Evolutionary conservation across 2,329 filamentous ascomycete species (phyloP).

Genomic region (Davidsoniella australis): DNA sequence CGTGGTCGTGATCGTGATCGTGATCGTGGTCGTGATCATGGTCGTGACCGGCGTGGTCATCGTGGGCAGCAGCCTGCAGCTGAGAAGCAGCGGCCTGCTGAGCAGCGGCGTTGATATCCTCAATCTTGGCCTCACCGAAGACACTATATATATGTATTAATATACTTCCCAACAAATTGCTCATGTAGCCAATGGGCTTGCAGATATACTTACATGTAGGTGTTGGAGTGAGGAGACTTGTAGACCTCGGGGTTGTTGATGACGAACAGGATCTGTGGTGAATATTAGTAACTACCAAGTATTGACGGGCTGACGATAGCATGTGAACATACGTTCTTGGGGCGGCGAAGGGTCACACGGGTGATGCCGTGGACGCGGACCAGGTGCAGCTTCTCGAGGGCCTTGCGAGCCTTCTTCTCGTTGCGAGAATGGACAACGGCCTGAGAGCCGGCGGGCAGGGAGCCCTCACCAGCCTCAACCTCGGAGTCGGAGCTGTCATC

Average conservation of each 20-base stretch:
- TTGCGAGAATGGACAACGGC: slow-evolving; percentile 94
- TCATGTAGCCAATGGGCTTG: neutral
- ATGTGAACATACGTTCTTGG: slow-evolving; percentile 76
- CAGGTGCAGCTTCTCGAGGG: slow-evolving; percentile 94
- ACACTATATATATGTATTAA: slow-evolving; percentile 41
- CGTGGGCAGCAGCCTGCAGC: slow-evolving; percentile 58
- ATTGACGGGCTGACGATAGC: neutral
- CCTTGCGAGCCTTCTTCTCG: slow-evolving; percentile 99
- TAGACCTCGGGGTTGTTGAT: slow-evolving; percentile 99
- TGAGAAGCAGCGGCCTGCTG: slow-evolving; percentile 93
- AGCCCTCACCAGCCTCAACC: slow-evolving; percentile 60
- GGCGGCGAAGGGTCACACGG: slow-evolving; percentile 89
- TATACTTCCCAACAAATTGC: neutral
- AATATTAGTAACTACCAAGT: slow-evolving; percentile 1
- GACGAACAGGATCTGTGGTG: slow-evolving; percentile 87
- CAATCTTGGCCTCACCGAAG: slow-evolving; percentile 99
- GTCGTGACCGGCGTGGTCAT: slow-evolving; percentile 35
- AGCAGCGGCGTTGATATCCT: slow-evolving; percentile 96
- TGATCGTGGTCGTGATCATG: slow-evolving; percentile 59
- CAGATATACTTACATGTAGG: slow-evolving; percentile 70
- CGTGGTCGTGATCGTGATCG: slow-evolving; percentile 47
- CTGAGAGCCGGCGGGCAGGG: slow-evolving; percentile 64
- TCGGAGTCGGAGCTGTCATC: slow-evolving; percentile 57
- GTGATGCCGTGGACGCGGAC: slow-evolving; percentile 96
- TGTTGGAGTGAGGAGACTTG: slow-evolving; percentile 98